phyloP scores from a whole-genome alignment of 345 rosid species.

The Garcia nutans region DNA sequence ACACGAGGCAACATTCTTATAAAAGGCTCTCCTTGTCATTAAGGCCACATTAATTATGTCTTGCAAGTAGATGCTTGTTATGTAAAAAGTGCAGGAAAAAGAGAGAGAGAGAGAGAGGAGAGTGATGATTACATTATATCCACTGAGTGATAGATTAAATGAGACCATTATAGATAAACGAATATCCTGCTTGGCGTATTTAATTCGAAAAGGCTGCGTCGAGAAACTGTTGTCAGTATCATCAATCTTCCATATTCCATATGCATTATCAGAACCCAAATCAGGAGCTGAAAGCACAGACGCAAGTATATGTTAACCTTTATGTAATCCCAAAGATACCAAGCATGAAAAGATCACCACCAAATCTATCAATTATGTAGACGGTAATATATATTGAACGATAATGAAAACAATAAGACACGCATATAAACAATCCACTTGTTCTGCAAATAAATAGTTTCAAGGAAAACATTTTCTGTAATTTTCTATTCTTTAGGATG shows the following conservation, averaged over 20 bases:
- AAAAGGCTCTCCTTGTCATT: background rate
- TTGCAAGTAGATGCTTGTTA: background rate
- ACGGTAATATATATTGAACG: background rate
- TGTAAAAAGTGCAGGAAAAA: background rate
- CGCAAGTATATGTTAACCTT: background rate
- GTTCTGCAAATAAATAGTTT: no score
- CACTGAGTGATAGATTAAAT: constrained; percentile 55
- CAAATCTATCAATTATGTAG: background rate
- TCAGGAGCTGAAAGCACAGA: constrained; percentile 50
- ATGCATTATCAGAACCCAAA: constrained; percentile 46
- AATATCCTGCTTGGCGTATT: constrained; percentile 88
- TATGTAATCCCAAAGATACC: background rate
- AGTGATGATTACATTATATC: constrained; percentile 45
- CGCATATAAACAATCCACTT: background rate
- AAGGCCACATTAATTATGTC: background rate
- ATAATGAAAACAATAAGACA: no score
- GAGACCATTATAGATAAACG: constrained; percentile 70
- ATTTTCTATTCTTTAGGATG: background rate
- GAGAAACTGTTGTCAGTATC: constrained; percentile 77
- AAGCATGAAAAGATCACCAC: background rate
- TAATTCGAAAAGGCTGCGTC: constrained; percentile 79
- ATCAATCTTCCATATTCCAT: constrained; percentile 80
- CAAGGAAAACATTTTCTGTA: background rate
- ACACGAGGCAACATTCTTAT: no score
- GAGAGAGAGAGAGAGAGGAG: background rate